A percentile compares a stretch with the other conserved stretches of the same genome.
Conservation (phyloP, 768 basidiomycete genomes). For the Amanita subjunquillea region DNA sequence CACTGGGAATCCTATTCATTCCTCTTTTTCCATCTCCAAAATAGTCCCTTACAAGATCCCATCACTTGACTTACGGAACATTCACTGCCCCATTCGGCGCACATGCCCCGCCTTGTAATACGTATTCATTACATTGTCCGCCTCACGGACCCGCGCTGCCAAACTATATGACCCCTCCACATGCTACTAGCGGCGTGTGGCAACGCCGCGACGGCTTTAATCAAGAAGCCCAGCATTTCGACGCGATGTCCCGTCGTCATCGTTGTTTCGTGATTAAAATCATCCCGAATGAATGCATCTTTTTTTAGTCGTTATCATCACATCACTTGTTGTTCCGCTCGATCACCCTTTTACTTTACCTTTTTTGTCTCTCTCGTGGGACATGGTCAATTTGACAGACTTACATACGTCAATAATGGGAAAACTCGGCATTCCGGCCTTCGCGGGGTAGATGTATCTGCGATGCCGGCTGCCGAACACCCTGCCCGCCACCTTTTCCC, state of each 20-base stretch:
- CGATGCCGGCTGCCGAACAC: not conserved
- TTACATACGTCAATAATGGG: slow-evolving; percentile 1
- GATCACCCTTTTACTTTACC: slow-evolving; percentile 5
- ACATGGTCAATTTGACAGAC: slow-evolving; percentile 1
- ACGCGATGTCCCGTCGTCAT: slow-evolving; percentile 7
- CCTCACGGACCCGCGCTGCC: slow-evolving; percentile 5
- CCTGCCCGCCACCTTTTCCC: not conserved
- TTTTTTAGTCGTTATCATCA: slow-evolving; percentile 5
- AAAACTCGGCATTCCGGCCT: slow-evolving; percentile 2
- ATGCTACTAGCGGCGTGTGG: not conserved
- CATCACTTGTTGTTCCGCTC: slow-evolving; percentile 7
- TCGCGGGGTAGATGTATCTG: slow-evolving; percentile 1
- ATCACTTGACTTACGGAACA: slow-evolving; percentile 6
- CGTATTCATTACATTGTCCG: slow-evolving; percentile 1
- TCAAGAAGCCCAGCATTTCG: slow-evolving; percentile 3
- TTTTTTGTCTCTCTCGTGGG: not conserved
- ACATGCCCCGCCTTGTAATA: not conserved
- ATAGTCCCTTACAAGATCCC: slow-evolving; percentile 2
- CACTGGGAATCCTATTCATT: not conserved
- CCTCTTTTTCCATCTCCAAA: too few species aligned
- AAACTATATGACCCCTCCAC: not conserved
- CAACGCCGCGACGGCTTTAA: slow-evolving; percentile 7
- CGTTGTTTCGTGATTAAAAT: slow-evolving; percentile 5
- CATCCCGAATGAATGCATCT: slow-evolving; percentile 4
- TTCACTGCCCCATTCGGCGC: slow-evolving; percentile 3